Evolutionary conservation across 306 rosid species (phyloP), one percentile per base, ranked within the genome.

Genomic region (Abrus pulchellus): DNA sequence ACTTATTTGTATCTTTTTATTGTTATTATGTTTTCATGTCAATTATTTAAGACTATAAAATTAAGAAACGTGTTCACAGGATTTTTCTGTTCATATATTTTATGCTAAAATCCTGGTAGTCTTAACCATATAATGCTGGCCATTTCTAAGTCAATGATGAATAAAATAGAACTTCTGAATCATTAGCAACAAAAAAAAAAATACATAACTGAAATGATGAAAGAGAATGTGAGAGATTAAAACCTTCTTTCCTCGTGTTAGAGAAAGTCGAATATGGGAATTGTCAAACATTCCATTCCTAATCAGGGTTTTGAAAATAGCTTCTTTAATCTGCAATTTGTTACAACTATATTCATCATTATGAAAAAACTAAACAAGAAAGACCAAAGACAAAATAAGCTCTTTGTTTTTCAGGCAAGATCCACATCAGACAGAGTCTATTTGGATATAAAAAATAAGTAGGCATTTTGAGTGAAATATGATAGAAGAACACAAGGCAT

Each of bases 231-330:
- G 59, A 72, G 79, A 64, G 69, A 64, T 34, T 44, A 62, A 52
- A 49, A 91, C 98, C 93, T 93, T 91, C 10, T 67, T 66, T 67
- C 97, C 97, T 69, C 97, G 87, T 1, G 98, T 93, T 65, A 91
- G 83, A 83, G 97, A 90, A 48, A 93, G 86, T 57, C 91, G 87
- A 70, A 93, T 90, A 87, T 93, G 98, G 12, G 94, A 74, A 69
- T 89, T 89, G 79, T 90, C 89, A 81, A 91, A 89, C 97, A 93
- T 93, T 72, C 94, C 97, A 76, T 93, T 93, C 62, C 84, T 89
- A 72, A 90, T 86, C 33, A 93, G 89, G 52, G 97, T 93, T 74
- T 65, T 82, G 87, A 93, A 93, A 83, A 93, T 87, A 56, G 93
- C 94, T 79, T 90, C 94, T 79, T 90, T 93, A 79, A 91, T 77